A percentile compares a stretch with the other conserved stretches of the same genome.
Conservation (phyloP, 202 grass and related monocot species). For the Tripidium arundinaceum region DNA sequence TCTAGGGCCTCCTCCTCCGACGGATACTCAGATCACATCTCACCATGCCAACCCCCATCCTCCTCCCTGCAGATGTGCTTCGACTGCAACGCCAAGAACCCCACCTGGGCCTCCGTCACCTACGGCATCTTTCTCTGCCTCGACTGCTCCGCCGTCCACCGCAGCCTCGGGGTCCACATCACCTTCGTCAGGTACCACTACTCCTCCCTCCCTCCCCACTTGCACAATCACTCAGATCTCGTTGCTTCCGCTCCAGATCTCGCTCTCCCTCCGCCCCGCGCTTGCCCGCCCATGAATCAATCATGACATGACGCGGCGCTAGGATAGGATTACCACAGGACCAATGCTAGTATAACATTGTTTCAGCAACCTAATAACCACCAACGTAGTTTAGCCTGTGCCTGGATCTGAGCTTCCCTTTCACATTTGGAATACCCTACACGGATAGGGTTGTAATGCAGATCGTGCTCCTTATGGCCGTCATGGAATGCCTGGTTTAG, state of each 20-base stretch:
- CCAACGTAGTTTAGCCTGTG: neutral
- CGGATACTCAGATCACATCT: conserved; percentile 22
- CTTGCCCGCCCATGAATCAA: too few species aligned
- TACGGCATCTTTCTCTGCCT: conserved; percentile 93
- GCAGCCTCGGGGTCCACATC: conserved; percentile 79
- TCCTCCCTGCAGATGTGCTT: conserved; percentile 66
- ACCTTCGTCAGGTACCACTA: conserved; percentile 91
- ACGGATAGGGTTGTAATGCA: too few species aligned
- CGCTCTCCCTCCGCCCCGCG: too few species aligned
- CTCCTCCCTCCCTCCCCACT: too few species aligned
- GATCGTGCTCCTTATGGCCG: too few species aligned
- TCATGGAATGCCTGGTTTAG: too few species aligned
- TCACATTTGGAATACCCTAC: too few species aligned
- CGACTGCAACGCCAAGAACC: conserved; percentile 85
- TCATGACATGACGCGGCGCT: too few species aligned
- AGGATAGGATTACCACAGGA: too few species aligned
- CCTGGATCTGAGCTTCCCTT: neutral
- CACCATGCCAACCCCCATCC: neutral
- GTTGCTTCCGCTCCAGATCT: neutral
- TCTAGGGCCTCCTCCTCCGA: neutral
- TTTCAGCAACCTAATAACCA: neutral
- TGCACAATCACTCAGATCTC: too few species aligned
- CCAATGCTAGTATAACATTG: neutral
- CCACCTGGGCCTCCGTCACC: conserved; percentile 84
- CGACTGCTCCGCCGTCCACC: conserved; percentile 86